Evolutionary conservation across 345 rosid species (phyloP), one percentile per base, ranked within the genome.

Genomic region (Pelargonium nanum): DNA sequence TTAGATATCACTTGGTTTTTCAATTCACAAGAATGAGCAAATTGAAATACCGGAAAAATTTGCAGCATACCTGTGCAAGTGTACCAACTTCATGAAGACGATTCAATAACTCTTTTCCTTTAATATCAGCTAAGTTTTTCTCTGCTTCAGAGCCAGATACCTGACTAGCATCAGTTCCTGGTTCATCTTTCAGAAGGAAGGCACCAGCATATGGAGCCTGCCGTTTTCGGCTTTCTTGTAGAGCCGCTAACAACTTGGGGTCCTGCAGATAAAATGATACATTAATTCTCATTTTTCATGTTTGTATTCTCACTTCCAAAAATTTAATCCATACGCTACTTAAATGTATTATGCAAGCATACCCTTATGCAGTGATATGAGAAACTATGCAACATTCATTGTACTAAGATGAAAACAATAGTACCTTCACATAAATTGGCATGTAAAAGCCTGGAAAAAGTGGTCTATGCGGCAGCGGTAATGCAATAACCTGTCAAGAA

Each of bases 161-260:
- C 57, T 70, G 53, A 60, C 72, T 77, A 65, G 95, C 71, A 78
- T 90, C 97, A 68, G 80, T 64, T 55, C 77, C 88, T 6, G 85
- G 75, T 61, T 85, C 95, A 77, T 93, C 97, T 81, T 93, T 90
- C 40, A 93, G 69, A 78, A 93, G 97, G 79, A 93, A 90, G 23
- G 99, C 95, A 56, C 99, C 96, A 20, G 92, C 91, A 78, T 93
- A 93, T 7, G 99, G 99, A 61, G 99, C 96, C 75, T 89, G 97
- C 67, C 99, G 73, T 67, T 86, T 93, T 57, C 85, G 77, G 74
- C 75, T 81, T 75, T 93, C 99, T 64, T 90, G 99, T 59, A 93
- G 78, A 67, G 99, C 99, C 67, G 94, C 94, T 32, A 93, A 74
- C 64, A 93, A 64, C 77, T 93, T 93, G 34, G 92, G 90, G 78